Evolutionary conservation across 202 grass and related monocot species (phyloP), one percentile per base, ranked within the genome.

Genomic region (Carex sylvatica): DNA sequence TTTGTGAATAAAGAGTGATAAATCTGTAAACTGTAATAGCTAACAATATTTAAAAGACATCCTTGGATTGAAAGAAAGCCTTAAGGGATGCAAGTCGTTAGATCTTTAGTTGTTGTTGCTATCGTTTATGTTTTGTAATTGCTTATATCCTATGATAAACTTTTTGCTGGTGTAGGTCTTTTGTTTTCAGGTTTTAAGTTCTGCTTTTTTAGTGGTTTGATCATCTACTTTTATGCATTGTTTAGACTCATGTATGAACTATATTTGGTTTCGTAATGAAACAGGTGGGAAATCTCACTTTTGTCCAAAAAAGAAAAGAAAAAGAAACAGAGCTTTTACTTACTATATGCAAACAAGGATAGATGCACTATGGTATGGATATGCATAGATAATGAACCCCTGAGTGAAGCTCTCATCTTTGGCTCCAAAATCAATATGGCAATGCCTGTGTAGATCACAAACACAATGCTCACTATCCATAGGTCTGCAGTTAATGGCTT

Each of bases 361-460:
- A 88, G 84, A 63, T 84, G 85, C 28, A 91, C 52, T 64, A 75
- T 83, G 31, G 71, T 84, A 6, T 74, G 87, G 79, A 91, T 49
- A 71, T 88, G 89, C 5, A 58, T 81, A 5, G 71, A 82, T 65
- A 85, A 33, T 61, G 92, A 83, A 46, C 87, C 87, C 33, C 66
- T 86, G 11, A 86, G 74, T 59, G 69, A 74, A 26, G 66, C 77
- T 26, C 85, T 85, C 11, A 87, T 87, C 24, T 46, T 62, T n/a
- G 75, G 65, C 73, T 94, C 92, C 81, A 95, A n/a, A 12, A 85
- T 28, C 77, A 84, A 92, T 33, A 95, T 60, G 0, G 89, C 82
- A 18, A 87, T 18, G 9, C 90, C 90, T 3, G 90, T 90, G 64
- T 85, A 90, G 84, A 95, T 44, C 1, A 92, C 87, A 53, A 95